phyloP scores from a whole-genome alignment of 2,329 filamentous ascomycete genomes.

The Colletotrichum paranaense region DNA sequence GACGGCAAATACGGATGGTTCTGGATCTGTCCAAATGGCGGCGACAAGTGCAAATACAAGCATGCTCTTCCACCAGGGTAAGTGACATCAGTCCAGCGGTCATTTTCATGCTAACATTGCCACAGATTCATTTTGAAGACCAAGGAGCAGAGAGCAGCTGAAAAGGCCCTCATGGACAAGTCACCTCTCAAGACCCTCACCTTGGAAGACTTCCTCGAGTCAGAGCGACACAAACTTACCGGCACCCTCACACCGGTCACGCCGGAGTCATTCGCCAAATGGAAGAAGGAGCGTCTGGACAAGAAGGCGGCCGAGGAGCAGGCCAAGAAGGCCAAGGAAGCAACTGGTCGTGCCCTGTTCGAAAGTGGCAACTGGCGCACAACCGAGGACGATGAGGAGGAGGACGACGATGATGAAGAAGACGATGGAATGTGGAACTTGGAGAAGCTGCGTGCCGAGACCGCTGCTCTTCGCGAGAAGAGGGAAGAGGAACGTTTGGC shows the following conservation, averaged over 20 bases:
- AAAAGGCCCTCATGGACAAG: conserved; percentile 97
- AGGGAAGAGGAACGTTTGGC: conserved; percentile 81
- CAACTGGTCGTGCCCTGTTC: conserved; percentile 93
- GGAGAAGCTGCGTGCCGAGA: conserved; percentile 85
- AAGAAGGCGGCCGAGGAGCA: conserved; percentile 97
- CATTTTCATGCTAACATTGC: neutral
- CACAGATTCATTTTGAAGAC: conserved; percentile 94
- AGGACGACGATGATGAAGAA: conserved; percentile 58
- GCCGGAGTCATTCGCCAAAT: conserved; percentile 91
- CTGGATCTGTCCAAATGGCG: conserved; percentile 96
- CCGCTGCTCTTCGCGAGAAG: conserved; percentile 77
- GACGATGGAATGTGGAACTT: conserved; percentile 77
- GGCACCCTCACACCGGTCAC: conserved; percentile 94
- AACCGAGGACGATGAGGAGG: conserved; percentile 69
- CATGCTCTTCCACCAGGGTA: conserved; percentile 95
- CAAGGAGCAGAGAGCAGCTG: conserved; percentile 93
- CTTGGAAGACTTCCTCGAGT: conserved; percentile 96
- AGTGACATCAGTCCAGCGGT: conserved; percentile 48
- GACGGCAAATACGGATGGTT: conserved; percentile 99
- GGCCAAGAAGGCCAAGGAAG: conserved; percentile 91
- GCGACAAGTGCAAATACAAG: conserved; percentile 98
- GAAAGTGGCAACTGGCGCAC: conserved; percentile 92
- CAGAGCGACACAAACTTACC: conserved; percentile 93
- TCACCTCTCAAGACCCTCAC: conserved; percentile 94
- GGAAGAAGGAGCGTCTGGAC: conserved; percentile 93